Base-by-base conservation (phyloP, 2,329 filamentous ascomycete genomes). In the Ophiostoma piceae region DNA sequence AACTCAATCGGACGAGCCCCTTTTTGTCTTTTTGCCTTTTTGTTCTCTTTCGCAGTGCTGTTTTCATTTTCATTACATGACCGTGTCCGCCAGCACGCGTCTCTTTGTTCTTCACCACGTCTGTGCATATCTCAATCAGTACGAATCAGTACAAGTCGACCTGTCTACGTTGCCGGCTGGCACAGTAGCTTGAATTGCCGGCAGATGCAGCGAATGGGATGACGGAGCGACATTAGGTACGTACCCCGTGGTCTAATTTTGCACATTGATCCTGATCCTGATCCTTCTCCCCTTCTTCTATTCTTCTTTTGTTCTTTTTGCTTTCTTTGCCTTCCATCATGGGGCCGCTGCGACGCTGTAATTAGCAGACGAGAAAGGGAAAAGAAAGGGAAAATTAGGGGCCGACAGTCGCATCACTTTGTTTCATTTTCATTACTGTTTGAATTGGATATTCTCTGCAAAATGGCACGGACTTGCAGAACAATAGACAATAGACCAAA, bases 121-220 rank as follows among this genome's bases (percentile, higher is more conserved):
- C 47, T 54, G 47, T 54, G 47, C 47, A 47, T 16, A 47, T 47
- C 43, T 47, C 43, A 6, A 19, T n/a, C 43, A 5, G 41, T 8
- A 35, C 35, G 8, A 35, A 47, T n/a, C 43, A 11, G 39, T 41
- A 14, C 39, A 41, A 41, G 39, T 41, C 39, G 11, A 41, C 39
- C 39, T 14, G 9, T 41, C 11, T 47, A 47, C 43, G n/a, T 57
- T 57, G 51, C 57, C 57, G 57, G 57, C 16, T 14, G 39, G 39
- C 51, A 26, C n/a, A 12, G 39, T 41, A 41, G 39, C 39, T 41
- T 6, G 26, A 35, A 62, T 35, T 29, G 57, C 57, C 57, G 57
- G 26, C 57, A 62, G 57, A 62, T 62, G 57, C 57, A 62, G 57
- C 57, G 26, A 62, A 32, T 62, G 12, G 14, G 26, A 62, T 26